Conservation (phyloP, 306 rosid species). For the Pterocarpus macrocarpus region DNA sequence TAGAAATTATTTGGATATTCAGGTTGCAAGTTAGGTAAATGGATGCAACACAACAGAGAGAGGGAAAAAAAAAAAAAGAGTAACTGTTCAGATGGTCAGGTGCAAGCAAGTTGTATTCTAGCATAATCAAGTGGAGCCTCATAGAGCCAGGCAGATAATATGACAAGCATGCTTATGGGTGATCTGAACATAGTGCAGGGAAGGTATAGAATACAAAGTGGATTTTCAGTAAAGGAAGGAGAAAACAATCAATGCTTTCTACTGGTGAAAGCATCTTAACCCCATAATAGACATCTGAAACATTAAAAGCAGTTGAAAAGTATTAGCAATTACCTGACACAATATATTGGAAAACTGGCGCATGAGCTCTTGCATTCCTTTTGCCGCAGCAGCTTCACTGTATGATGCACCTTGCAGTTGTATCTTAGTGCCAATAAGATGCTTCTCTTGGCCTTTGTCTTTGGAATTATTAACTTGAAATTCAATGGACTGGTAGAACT, state of each 20-base stretch:
- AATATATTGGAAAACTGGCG: slow-evolving; percentile 69
- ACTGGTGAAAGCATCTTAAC: slow-evolving; percentile 28
- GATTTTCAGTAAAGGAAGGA: neutral
- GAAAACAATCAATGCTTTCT: slow-evolving; percentile 1
- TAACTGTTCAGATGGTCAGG: neutral
- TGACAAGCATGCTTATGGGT: neutral
- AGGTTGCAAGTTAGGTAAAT: neutral
- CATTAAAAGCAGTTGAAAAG: neutral
- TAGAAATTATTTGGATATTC: neutral
- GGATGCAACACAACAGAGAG: neutral
- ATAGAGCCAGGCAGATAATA: neutral
- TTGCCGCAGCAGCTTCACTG: slow-evolving; percentile 66
- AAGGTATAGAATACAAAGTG: neutral
- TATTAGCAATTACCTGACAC: slow-evolving; percentile 63
- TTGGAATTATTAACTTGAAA: slow-evolving; percentile 55
- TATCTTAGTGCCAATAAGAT: slow-evolving; percentile 58
- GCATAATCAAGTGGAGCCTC: neutral
- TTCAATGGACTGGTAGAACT: slow-evolving; percentile 49
- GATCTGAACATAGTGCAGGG: neutral
- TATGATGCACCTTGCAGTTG: slow-evolving; percentile 57
- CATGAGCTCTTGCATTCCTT: slow-evolving; percentile 79
- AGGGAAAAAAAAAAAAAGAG: neutral
- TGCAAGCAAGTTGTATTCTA: neutral
- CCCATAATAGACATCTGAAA: slow-evolving; percentile 18
- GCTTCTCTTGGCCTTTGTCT: slow-evolving; percentile 67